Conservation (phyloP, 768 basidiomycete genomes). For the Auricularia auricula-judae region DNA sequence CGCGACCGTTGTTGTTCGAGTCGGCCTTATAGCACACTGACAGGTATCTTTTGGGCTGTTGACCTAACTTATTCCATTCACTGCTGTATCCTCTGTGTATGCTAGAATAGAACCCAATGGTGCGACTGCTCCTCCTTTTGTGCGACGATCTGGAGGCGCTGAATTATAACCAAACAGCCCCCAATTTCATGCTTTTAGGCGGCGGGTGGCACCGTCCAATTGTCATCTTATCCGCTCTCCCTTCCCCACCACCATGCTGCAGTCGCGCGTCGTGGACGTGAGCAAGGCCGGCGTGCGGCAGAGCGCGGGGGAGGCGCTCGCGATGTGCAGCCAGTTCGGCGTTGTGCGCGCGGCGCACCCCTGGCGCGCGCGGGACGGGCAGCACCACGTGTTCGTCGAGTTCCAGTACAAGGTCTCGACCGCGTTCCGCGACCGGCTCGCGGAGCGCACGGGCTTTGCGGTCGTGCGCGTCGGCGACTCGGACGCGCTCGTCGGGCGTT, state of each 20-base stretch:
- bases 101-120: not conserved
- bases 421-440: not conserved
- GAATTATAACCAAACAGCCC: not conserved
- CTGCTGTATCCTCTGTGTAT: not conserved
- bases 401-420: not conserved
- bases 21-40: slow-evolving; percentile 20
- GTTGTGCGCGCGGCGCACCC: not conserved
- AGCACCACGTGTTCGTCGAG: not conserved
- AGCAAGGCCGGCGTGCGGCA: not conserved
- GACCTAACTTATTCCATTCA: not conserved
- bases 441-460: not conserved
- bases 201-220: no score
- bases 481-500: not conserved
- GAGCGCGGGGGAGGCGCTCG: not conserved
- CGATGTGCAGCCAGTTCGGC: not conserved
- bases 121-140: not conserved
- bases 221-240: not conserved
- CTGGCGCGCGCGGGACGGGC: not conserved
- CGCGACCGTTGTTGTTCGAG: slow-evolving; percentile 28
- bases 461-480: not conserved
- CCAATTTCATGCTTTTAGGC: not conserved
- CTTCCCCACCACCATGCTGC: not conserved
- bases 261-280: not conserved
- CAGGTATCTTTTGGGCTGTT: not conserved
- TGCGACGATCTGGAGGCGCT: no score